Base-by-base conservation (phyloP, 306 rosid genomes). In the Cicer cuneatum region DNA sequence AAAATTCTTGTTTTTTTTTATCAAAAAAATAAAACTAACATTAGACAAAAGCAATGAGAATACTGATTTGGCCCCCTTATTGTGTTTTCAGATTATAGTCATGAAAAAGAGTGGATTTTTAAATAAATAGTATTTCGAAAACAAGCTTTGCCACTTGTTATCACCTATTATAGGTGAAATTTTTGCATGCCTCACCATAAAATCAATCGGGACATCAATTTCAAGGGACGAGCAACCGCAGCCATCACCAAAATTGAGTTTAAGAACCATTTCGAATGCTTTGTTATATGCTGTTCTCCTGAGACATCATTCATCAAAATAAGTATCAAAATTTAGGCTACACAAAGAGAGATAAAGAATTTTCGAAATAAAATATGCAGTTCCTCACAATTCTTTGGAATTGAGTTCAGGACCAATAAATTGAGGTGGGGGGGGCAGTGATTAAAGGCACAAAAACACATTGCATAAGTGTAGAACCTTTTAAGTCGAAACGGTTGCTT, bases 211-310 rank as follows among this genome's bases (percentile, higher is more conserved):
- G 79, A 90, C 71, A 60, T 86, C 90, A 53, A 90, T 81, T 87
- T 90, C 90, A 37, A 74, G 80, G 41, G 83, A 69, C 13, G 86
- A 82, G 75, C 97, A 88, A 49, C 90, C 89, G 41, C 99, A 94
- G 76, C 99, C 97, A 51, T 92, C 93, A 12, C 92, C 84, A 71
- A 90, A 94, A 81, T 85, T 87, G 89, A 94, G 80, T 75, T 86
- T 92, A 84, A 94, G 86, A 73, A 87, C 92, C 89, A 94, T 77
- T 78, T 94, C 97, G 81, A 94, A 83, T 73, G 93, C 82, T 85
- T 87, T 94, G 56, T 82, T 48, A 43, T 56, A 80, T 24, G 71
- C 70, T 7, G 99, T 94, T 85, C 99, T 87, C 92, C 99, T 92
- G 87, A 67, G 75, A 63, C 69, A 83, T 68, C 68, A 76, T 66